phyloP scores from a whole-genome alignment of 164 flowering plant species.

The Cinnamomum chago region DNA sequence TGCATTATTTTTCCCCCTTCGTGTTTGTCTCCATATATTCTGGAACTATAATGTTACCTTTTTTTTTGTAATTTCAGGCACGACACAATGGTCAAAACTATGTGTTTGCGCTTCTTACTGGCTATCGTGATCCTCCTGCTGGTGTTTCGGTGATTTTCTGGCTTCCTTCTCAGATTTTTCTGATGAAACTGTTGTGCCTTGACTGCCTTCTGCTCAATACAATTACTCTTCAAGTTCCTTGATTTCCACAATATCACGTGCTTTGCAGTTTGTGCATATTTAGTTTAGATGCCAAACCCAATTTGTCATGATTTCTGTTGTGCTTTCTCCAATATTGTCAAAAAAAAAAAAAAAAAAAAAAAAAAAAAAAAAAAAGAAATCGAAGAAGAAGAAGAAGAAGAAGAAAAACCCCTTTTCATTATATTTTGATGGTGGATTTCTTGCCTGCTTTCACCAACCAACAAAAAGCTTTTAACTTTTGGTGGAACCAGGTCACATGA shows the following conservation, averaged over 20 bases:
- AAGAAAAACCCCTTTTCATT: too few relatives aligned
- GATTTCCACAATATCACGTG: not conserved
- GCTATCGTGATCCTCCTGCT: slow-evolving; percentile 91
- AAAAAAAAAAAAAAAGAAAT: too few relatives aligned
- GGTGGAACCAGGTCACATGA: too few relatives aligned
- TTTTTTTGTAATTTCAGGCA: slow-evolving; percentile 44
- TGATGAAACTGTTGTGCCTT: not conserved
- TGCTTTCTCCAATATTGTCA: not conserved
- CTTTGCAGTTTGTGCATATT: not conserved
- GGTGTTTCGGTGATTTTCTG: slow-evolving; percentile 61
- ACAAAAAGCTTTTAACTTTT: too few relatives aligned
- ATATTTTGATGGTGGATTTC: too few relatives aligned
- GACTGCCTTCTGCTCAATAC: not conserved
- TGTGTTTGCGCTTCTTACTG: slow-evolving; percentile 82
- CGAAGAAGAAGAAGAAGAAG: not conserved
- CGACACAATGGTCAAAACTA: slow-evolving; percentile 93
- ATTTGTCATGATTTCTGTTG: not conserved
- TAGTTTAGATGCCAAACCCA: not conserved
- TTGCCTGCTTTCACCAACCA: too few relatives aligned
- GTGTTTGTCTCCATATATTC: not conserved
- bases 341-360: too few relatives aligned
- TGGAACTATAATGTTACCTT: not conserved
- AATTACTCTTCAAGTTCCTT: not conserved
- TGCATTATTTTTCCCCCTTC: not conserved
- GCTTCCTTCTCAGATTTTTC: not conserved